Percentiles rank a stretch among this genome's conserved stretches.
phyloP scores from a whole-genome alignment of 1,139 yeast genomes.

The Arxiozyma heterogenica region DNA sequence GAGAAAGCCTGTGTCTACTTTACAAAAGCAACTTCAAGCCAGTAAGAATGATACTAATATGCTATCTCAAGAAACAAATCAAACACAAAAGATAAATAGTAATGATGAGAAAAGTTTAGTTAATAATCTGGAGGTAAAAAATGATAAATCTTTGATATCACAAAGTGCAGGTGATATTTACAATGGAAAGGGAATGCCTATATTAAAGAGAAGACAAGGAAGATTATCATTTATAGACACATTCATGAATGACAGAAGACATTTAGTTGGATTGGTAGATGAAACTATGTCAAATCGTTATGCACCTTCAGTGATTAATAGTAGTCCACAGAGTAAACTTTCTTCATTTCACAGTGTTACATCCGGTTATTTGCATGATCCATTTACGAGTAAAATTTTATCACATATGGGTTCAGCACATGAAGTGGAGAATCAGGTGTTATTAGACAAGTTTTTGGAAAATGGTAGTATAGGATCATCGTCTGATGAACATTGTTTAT shows the following conservation, averaged over 20 bases:
- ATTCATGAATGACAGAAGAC: slow-evolving; percentile 9
- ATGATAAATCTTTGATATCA: not conserved
- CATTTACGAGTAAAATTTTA: slow-evolving; percentile 7
- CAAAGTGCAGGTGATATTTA: not conserved
- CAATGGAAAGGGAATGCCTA: slow-evolving; percentile 8
- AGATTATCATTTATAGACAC: slow-evolving; percentile 12
- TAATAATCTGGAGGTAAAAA: slow-evolving; percentile 1
- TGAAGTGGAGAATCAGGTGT: not conserved
- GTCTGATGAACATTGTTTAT: not conserved
- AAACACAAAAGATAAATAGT: not conserved
- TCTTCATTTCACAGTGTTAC: slow-evolving; percentile 12
- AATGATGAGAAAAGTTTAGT: not conserved
- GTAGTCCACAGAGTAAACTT: slow-evolving; percentile 15
- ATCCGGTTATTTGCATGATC: slow-evolving; percentile 2
- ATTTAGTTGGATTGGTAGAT: slow-evolving; percentile 6
- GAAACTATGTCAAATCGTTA: slow-evolving; percentile 1
- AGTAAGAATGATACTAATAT: not conserved
- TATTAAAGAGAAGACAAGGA: slow-evolving; percentile 3
- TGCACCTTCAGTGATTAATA: slow-evolving; percentile 4
- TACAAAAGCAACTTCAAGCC: slow-evolving; percentile 4
- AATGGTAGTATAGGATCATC: not conserved
- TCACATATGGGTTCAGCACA: slow-evolving; percentile 3
- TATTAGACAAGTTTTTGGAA: not conserved
- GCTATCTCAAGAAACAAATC: not conserved
- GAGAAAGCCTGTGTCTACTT: not conserved